Percentiles rank a stretch among this genome's conserved stretches.
These are phyloP conservation scores for Allium sativum DNA, from an alignment of 106 monocot species.

Conservation along the genomic window DNA sequence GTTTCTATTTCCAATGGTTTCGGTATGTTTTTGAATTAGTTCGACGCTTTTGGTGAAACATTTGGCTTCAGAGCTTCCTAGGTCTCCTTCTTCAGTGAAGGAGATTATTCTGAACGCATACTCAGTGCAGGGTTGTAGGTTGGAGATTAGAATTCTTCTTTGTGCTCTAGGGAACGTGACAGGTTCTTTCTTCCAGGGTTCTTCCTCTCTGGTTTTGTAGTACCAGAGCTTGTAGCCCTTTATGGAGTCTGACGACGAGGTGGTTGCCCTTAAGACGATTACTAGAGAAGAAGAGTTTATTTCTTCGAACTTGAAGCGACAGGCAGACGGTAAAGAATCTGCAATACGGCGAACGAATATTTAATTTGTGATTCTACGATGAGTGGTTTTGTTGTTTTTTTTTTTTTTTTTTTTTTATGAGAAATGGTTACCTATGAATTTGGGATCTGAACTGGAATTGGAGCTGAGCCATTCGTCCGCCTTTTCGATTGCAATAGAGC, in stretches of 20 bases:
- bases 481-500: slow-evolving; percentile 58
- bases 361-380: neutral
- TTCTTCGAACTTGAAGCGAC: slow-evolving; percentile 56
- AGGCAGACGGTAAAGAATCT: slow-evolving; percentile 62
- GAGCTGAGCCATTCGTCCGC: slow-evolving; percentile 47
- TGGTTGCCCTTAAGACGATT: slow-evolving; percentile 50
- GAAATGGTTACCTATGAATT: slow-evolving; percentile 17
- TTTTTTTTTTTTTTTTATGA: no score
- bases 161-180: slow-evolving; percentile 52
- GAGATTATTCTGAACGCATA: slow-evolving; percentile 84
- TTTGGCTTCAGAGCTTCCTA: slow-evolving; percentile 84
- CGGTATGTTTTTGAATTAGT: slow-evolving; percentile 36
- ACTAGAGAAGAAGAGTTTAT: slow-evolving; percentile 38
- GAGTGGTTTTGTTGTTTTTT: no score
- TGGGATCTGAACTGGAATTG: slow-evolving; percentile 16
- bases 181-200: slow-evolving; percentile 36
- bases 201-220: slow-evolving; percentile 57
- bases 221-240: slow-evolving; percentile 87
- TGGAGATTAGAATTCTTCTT: slow-evolving; percentile 63
- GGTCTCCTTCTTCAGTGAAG: slow-evolving; percentile 64
- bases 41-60: slow-evolving; percentile 88
- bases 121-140: slow-evolving; percentile 88
- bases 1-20: slow-evolving; percentile 11
- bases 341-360: slow-evolving; percentile 7
- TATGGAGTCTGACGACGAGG: slow-evolving; percentile 26